phyloP scores from a whole-genome alignment of 306 rosid species.

The Herpetospermum pedunculosum region DNA sequence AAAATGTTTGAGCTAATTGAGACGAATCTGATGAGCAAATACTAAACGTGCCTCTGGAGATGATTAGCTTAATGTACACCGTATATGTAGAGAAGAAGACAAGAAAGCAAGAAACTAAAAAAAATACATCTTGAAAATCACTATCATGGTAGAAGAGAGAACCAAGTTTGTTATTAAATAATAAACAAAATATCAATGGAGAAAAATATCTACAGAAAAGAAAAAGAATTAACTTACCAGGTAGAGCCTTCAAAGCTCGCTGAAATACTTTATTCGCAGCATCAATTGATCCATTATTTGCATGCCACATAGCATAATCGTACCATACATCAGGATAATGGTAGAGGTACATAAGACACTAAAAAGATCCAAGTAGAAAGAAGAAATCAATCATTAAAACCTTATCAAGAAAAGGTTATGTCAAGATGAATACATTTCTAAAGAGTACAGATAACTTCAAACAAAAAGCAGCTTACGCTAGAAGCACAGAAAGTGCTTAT shows the following conservation, averaged over 20 bases:
- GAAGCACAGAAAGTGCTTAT: neutral
- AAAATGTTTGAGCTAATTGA: neutral
- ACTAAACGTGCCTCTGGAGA: neutral
- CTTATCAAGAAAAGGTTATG: neutral
- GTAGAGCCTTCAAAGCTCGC: slow-evolving; percentile 91
- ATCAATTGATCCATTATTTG: slow-evolving; percentile 79
- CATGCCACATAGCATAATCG: slow-evolving; percentile 95
- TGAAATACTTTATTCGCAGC: slow-evolving; percentile 94
- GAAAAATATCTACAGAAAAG: slow-evolving; percentile 13
- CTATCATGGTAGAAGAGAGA: neutral
- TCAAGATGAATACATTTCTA: neutral
- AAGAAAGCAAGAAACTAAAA: neutral
- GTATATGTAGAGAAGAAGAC: neutral
- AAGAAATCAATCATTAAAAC: neutral
- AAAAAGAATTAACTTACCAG: slow-evolving; percentile 39
- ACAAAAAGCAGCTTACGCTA: neutral
- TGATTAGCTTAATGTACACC: neutral
- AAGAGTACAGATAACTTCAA: neutral
- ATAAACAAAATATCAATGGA: neutral
- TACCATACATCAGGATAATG: slow-evolving; percentile 97
- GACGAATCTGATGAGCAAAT: neutral
- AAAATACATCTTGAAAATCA: neutral
- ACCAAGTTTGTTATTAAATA: neutral
- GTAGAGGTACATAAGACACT: slow-evolving; percentile 94
- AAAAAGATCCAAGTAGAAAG: slow-evolving; percentile 28